Conservation (phyloP, 495 filamentous ascomycete genomes). For the Aeminium ludgeri region DNA sequence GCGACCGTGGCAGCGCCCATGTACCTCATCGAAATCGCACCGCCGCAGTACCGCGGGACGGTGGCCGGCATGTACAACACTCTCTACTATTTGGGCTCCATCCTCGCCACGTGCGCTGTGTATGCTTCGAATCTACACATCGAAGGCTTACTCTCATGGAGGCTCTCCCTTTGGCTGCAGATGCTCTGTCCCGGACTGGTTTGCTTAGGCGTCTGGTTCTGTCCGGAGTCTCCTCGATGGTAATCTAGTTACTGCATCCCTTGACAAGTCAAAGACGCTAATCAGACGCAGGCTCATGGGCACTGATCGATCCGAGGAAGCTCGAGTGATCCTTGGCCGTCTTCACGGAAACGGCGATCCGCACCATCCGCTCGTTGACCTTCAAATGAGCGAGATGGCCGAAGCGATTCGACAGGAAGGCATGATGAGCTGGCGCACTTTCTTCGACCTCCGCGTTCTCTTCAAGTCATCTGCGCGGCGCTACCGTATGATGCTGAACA, state of each 20-base stretch:
- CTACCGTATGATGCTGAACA: too few species aligned
- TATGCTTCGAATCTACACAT: conserved; percentile 13
- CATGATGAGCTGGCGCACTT: too few species aligned
- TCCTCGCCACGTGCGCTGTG: conserved; percentile 13
- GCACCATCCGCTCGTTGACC: neutral
- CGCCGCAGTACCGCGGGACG: conserved; percentile 13
- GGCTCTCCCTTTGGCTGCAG: neutral
- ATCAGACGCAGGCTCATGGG: too few species aligned
- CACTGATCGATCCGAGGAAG: too few species aligned
- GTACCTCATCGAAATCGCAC: conserved; percentile 3
- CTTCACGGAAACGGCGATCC: neutral
- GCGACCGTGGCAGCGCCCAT: conserved; percentile 1
- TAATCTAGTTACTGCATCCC: too few species aligned
- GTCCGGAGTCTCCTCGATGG: too few species aligned
- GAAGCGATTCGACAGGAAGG: neutral
- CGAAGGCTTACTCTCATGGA: conserved; percentile 7
- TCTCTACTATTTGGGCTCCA: conserved; percentile 10
- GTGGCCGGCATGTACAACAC: conserved; percentile 18
- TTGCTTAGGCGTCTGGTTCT: too few species aligned
- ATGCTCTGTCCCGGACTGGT: neutral
- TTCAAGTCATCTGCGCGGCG: too few species aligned
- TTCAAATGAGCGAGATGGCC: neutral
- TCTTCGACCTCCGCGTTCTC: too few species aligned
- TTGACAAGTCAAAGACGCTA: too few species aligned
- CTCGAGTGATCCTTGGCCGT: too few species aligned